These are phyloP conservation scores for Colletotrichum spaethianum DNA, from an alignment of 2,329 filamentous ascomycete species.

Conservation along the genomic window DNA sequence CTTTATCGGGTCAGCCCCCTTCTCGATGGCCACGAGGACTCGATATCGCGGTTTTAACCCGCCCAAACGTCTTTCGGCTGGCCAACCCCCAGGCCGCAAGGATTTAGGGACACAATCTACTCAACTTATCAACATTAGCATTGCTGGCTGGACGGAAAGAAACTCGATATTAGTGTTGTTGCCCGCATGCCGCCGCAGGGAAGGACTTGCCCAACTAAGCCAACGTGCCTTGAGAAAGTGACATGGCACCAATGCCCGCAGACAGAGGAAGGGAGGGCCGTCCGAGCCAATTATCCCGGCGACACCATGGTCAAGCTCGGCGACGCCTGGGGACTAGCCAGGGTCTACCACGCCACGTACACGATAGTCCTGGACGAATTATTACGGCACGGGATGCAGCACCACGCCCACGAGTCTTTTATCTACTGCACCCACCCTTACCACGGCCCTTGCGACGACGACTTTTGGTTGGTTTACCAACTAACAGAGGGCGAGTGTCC, in stretches of 20 bases:
- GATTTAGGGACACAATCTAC: background rate
- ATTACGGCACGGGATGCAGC: background rate
- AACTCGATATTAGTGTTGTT: background rate
- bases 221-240: conserved; percentile 9
- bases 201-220: background rate
- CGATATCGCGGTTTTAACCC: background rate
- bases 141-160: background rate
- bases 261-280: background rate
- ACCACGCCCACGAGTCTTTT: conserved; percentile 5
- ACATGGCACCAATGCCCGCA: conserved; percentile 16
- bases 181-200: background rate
- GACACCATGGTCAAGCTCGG: background rate
- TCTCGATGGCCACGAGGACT: background rate
- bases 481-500: conserved; percentile 7
- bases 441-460: background rate
- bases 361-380: background rate
- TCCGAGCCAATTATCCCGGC: background rate
- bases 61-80: background rate
- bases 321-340: conserved; percentile 3
- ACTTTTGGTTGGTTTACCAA: background rate
- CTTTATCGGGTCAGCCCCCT: background rate
- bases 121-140: background rate
- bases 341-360: conserved; percentile 1
- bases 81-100: background rate
- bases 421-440: conserved; percentile 12